Base-by-base conservation (phyloP, 192 early-diverging fungal species). In the Podochytrium sp. region DNA sequence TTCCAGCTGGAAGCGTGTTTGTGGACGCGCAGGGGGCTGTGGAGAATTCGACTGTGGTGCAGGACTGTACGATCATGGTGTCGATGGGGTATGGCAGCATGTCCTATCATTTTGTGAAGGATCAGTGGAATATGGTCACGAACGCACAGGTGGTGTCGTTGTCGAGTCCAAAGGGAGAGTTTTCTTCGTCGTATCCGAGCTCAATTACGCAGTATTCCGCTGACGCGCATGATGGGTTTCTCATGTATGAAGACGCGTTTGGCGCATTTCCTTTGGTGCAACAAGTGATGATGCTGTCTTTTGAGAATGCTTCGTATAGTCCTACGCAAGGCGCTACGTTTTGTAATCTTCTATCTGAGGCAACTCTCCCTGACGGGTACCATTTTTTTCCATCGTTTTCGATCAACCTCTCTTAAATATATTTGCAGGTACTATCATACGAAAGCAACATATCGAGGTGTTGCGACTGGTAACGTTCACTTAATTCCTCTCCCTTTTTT, bases 121-220 rank as follows among this genome's bases (percentile, higher is more conserved):
- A 73, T 62, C 71, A 61, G 38, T 73, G 71, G 71, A 38, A 73
- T 16, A 73, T 61, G 57, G 57, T 73, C 25, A 62, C 71, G 16
- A 59, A 59, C 41, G 59, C 57, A 12, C 56, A 62, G 16, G 12
- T 62, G 25, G n/a, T 14, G 10, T 14, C 10, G n/a, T 16, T 62
- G 16, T 4, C 23, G 32, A 50, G 25, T n/a, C 25, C 25, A 25
- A 43, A 73, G 18, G 41, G 25, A 16, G 14, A 12, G 6, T 73
- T 47, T n/a, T 25, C 7, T 10, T 25, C 59, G 18, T 29, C 23
- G 27, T 62, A 32, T 34, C 57, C 56, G 20, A 32, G 10, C 41
- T 29, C 20, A 14, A 61, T 73, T 0, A 23, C 41, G 14, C 56
- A 62, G 33, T 49, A 59, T 37, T 32, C 57, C 7, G 35, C 4